These are phyloP conservation scores for Crithidia expoeki DNA, from an alignment of 208 protist species.

Conservation along the genomic window DNA sequence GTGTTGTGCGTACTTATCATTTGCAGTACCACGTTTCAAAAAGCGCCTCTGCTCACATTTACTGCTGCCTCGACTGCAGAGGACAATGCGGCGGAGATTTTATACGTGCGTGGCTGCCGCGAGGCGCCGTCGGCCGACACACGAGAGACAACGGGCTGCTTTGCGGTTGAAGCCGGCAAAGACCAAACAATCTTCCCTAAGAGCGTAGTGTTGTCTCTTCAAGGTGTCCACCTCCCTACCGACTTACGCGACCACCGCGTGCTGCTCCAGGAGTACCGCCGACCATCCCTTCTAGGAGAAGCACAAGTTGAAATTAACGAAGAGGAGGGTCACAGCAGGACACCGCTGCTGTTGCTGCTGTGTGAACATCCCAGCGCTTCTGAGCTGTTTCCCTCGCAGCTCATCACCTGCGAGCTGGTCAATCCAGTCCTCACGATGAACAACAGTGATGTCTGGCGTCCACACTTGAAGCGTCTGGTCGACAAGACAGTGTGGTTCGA, in stretches of 20 bases:
- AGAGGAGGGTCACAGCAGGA: conserved; percentile 1
- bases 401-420: conserved; percentile 62
- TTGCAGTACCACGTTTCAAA: neutral
- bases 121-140: conserved; percentile 30
- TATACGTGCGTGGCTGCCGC: conserved; percentile 62
- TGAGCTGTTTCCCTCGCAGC: conserved; percentile 58
- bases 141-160: conserved; percentile 56
- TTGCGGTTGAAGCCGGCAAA: conserved; percentile 23
- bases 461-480: conserved; percentile 21
- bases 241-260: conserved; percentile 28
- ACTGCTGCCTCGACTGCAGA: neutral
- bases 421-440: conserved; percentile 41
- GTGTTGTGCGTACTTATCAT: neutral
- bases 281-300: conserved; percentile 20
- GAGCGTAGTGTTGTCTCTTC: conserved; percentile 43
- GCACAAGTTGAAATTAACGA: neutral
- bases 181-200: neutral
- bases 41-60: neutral
- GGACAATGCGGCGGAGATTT: conserved; percentile 34
- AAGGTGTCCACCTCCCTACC: conserved; percentile 56
- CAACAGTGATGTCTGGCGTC: conserved; percentile 7
- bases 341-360: conserved; percentile 15
- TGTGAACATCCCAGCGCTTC: conserved; percentile 47
- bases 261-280: conserved; percentile 31
- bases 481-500: conserved; percentile 27